Evolutionary conservation across 2,329 filamentous ascomycete genomes (phyloP), one percentile per base, ranked within the genome.

Genomic region (Neonectria hederae): DNA sequence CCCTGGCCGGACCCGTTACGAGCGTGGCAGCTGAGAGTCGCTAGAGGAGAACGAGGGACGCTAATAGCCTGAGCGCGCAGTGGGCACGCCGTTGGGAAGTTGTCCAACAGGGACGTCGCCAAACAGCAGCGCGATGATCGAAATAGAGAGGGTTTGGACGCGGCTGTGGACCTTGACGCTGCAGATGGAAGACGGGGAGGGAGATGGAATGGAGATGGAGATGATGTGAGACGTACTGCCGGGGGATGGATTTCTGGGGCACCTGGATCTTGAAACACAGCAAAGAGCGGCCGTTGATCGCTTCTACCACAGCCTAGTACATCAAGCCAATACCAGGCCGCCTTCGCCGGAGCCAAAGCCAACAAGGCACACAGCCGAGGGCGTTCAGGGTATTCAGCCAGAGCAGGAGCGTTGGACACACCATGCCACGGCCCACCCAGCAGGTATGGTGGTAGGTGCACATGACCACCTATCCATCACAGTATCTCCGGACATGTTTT

Each of bases 1-100:
- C 68, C 70, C 60, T 71, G 70, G 19, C 59, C 60, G 62, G 52
- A 40, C 54, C 42, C 52, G 62, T 59, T 59, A 59, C 63, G 53
- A 48, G 66, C 49, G 56, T 63, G 38, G 45, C 57, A 66, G 64
- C 63, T 68, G 54, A 67, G 52, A 51, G 53, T 58, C n/a, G 30
- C 49, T 59, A 38, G 24, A 26, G 26, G 30, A 17, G 35, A 17
- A 63, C 35, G 46, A 63, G 61, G 26, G 32, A 49, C 51, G 51
- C 61, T 63, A 63, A 54, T 28, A 30, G 45, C 43, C 21, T 26
- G 56, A 42, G 54, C 43, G 45, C 35, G 48, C 32, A 13, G 45
- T 35, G 52, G 42, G 6, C 49, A 45, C 49, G 43, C 54, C 24
- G 32, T 51, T 59, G 49, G 22, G 21, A 11, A 63, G 40, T 9